Percentiles rank a stretch among this genome's conserved stretches.
Conservation (phyloP, 352 stramenopile genomes). For the Sclerospora graminicola region DNA sequence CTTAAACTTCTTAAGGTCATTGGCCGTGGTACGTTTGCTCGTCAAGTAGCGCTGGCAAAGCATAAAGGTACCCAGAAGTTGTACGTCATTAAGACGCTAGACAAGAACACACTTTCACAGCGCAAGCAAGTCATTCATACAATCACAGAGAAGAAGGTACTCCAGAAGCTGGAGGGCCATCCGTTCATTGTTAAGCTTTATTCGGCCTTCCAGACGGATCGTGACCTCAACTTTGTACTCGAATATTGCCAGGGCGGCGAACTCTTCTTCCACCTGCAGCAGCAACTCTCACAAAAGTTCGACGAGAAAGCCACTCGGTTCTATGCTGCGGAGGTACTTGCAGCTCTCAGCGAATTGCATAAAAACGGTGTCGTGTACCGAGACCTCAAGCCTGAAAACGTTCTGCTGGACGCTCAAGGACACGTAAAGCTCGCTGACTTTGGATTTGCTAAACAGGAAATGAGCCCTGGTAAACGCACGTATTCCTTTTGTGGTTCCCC, state of each 20-base stretch:
- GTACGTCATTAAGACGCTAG: conserved; percentile 75
- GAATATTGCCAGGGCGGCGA: conserved; percentile 80
- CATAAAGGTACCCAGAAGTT: conserved; percentile 40
- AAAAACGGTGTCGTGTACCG: conserved; percentile 33
- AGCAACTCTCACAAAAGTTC: conserved; percentile 63
- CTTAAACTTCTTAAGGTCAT: conserved; percentile 81
- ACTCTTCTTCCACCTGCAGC: conserved; percentile 81
- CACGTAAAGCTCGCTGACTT: conserved; percentile 81
- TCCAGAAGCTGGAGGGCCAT: conserved; percentile 48
- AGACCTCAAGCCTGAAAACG: conserved; percentile 74
- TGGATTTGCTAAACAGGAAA: conserved; percentile 71
- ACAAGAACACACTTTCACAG: conserved; percentile 63
- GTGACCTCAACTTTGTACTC: conserved; percentile 75
- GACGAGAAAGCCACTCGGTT: conserved; percentile 48
- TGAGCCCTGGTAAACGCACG: conserved; percentile 39
- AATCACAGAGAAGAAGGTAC: conserved; percentile 67
- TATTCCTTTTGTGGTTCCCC: conserved; percentile 80
- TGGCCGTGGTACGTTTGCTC: conserved; percentile 71
- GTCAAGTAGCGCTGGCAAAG: conserved; percentile 66
- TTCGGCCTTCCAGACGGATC: conserved; percentile 61
- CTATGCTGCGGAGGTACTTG: conserved; percentile 68
- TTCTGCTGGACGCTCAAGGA: conserved; percentile 60
- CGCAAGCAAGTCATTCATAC: conserved; percentile 77
- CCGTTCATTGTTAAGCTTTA: conserved; percentile 76
- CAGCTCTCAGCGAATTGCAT: conserved; percentile 44